Percentiles rank a stretch among this genome's conserved stretches.
phyloP scores from a whole-genome alignment of 1,284 basidiomycete genomes.

The Inonotus hispidus region DNA sequence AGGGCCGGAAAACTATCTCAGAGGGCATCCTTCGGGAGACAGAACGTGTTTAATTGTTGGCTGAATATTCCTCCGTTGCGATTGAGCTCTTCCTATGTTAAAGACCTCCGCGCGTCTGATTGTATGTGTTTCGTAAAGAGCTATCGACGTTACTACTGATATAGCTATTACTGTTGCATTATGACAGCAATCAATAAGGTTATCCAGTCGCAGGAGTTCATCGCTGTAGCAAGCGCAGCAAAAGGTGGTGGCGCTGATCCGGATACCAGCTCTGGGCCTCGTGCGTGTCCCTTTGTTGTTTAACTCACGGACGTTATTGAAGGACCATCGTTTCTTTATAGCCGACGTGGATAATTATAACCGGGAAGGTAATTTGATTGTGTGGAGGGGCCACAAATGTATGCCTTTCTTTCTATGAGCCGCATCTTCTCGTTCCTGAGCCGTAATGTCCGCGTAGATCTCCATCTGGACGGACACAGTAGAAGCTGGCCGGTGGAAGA shows the following conservation, averaged over 20 bases:
- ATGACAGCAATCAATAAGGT: slow-evolving; percentile 12
- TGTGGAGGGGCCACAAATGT: slow-evolving; percentile 14
- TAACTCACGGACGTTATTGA: neutral
- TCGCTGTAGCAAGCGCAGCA: slow-evolving; percentile 15
- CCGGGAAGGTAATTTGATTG: slow-evolving; percentile 14
- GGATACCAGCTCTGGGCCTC: neutral
- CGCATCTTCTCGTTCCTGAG: neutral
- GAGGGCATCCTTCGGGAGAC: neutral
- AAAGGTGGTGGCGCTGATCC: slow-evolving; percentile 12
- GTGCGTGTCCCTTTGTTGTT: neutral
- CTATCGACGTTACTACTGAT: neutral
- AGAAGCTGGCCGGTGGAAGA: neutral
- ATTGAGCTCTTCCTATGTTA: neutral
- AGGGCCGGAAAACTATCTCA: neutral
- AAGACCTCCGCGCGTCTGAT: slow-evolving; percentile 5
- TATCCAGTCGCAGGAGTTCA: slow-evolving; percentile 8
- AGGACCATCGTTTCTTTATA: neutral
- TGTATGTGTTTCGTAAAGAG: neutral
- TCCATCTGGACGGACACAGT: neutral
- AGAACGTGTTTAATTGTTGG: neutral
- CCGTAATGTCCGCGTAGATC: neutral
- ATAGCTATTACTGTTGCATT: neutral
- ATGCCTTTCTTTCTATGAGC: neutral
- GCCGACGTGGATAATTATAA: slow-evolving; percentile 15
- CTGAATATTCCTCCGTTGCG: neutral